Conservation (phyloP, 2,329 filamentous ascomycete species). For the Plectosphaerella sp. region DNA sequence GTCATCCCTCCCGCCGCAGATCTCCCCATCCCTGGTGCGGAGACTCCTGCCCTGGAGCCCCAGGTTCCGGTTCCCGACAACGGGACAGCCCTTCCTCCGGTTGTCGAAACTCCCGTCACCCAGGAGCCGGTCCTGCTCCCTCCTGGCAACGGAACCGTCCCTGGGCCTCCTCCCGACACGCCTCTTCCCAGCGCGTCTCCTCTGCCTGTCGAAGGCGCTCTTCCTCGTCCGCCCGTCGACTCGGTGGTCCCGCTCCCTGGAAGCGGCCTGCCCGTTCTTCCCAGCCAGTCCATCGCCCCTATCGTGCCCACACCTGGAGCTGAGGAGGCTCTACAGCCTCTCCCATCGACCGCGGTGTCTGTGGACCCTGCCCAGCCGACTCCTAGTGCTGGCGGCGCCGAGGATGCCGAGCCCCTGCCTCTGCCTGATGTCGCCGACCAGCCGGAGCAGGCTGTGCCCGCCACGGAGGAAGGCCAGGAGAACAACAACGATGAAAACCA, state of each 20-base stretch:
- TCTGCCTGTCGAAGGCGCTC: background rate
- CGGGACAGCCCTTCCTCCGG: background rate
- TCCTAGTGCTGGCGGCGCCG: background rate
- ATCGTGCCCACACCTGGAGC: background rate
- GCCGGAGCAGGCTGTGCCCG: background rate
- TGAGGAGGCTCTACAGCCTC: too few species aligned
- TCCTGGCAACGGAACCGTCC: background rate
- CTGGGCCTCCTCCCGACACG: background rate
- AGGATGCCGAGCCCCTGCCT: background rate
- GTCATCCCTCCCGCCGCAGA: background rate
- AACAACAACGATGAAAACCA: background rate
- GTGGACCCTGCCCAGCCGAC: too few species aligned
- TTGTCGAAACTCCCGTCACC: background rate
- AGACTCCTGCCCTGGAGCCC: background rate
- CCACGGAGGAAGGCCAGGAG: background rate
- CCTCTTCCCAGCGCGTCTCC: background rate
- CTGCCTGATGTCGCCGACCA: background rate
- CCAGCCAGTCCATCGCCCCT: background rate
- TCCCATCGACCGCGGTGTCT: too few species aligned
- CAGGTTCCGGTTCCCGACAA: background rate
- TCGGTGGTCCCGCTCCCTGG: background rate
- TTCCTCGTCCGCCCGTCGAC: background rate
- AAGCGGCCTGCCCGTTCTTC: background rate
- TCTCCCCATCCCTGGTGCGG: background rate
- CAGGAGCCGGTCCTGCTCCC: background rate